Evolutionary conservation across 805 yeast genomes (phyloP).

Genomic region (Ogataea pignaliae): DNA sequence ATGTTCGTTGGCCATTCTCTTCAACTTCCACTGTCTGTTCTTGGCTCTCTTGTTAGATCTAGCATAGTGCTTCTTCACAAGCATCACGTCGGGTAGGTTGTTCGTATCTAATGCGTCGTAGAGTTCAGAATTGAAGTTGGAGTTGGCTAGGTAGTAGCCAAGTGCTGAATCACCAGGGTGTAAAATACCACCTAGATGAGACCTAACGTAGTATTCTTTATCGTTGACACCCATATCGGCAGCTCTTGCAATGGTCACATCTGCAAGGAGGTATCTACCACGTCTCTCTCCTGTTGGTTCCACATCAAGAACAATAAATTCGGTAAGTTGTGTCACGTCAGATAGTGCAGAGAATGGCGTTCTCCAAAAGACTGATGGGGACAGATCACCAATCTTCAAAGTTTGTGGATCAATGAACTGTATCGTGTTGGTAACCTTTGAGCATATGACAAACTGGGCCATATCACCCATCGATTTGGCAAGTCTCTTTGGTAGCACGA

Average conservation of each 20-base stretch:
- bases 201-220: constrained; percentile 73
- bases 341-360: constrained; percentile 72
- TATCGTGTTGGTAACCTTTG: constrained; percentile 73
- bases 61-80: constrained; percentile 84
- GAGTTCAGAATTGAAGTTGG: constrained; percentile 83
- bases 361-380: constrained; percentile 75
- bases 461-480: constrained; percentile 83
- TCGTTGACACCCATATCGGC: constrained; percentile 86
- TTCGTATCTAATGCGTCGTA: constrained; percentile 67
- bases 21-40: constrained; percentile 85
- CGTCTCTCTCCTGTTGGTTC: constrained; percentile 81
- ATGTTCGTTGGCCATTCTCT: constrained; percentile 97
- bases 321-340: constrained; percentile 71
- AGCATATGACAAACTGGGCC: constrained; percentile 76
- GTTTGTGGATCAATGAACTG: constrained; percentile 87
- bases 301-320: constrained; percentile 87
- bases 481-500: constrained; percentile 81
- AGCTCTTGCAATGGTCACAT: constrained; percentile 85
- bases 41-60: constrained; percentile 72
- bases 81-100: constrained; percentile 76
- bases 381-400: constrained; percentile 70
- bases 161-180: constrained; percentile 95
- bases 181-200: constrained; percentile 89
- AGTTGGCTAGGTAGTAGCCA: constrained; percentile 82
- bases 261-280: constrained; percentile 82